These are phyloP conservation scores for Paraleonurus japonicus DNA, from an alignment of 257 asterid species.

Conservation along the genomic window DNA sequence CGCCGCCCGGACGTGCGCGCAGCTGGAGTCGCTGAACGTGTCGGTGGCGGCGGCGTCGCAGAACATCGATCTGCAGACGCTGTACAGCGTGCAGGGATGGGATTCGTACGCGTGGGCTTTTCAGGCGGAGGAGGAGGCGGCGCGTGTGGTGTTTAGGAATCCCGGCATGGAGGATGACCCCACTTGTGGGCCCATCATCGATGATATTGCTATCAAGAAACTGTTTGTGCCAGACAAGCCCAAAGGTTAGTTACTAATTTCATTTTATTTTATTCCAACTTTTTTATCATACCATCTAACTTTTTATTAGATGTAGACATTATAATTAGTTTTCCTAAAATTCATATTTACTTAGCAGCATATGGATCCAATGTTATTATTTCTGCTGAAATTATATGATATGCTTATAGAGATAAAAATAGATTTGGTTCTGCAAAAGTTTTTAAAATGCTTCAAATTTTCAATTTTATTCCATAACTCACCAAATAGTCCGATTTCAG, in stretches of 20 bases:
- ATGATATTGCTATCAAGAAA: constrained; percentile 88
- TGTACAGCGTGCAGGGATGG: constrained; percentile 93
- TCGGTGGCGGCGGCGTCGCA: constrained; percentile 86
- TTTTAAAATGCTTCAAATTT: too few species aligned
- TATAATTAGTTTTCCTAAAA: too few species aligned
- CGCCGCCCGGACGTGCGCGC: constrained; percentile 98
- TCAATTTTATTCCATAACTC: too few species aligned
- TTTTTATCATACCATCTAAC: background rate
- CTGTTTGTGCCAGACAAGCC: constrained; percentile 70
- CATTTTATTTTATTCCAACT: background rate
- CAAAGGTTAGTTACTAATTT: constrained; percentile 48
- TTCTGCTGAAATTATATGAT: too few species aligned
- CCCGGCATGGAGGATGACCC: constrained; percentile 99
- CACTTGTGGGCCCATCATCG: constrained; percentile 93
- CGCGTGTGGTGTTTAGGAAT: constrained; percentile 57
- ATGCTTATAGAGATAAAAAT: too few species aligned
- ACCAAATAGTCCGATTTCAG: too few species aligned
- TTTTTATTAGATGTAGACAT: background rate
- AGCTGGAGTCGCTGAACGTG: constrained; percentile 92
- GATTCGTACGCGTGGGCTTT: constrained; percentile 94
- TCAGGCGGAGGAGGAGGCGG: constrained; percentile 57
- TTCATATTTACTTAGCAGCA: too few species aligned
- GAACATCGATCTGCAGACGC: constrained; percentile 84
- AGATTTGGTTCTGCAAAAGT: too few species aligned
- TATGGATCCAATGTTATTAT: too few species aligned